Evolutionary conservation across 2,329 filamentous ascomycete species (phyloP).

Genomic region (Cyphellophora attinorum): DNA sequence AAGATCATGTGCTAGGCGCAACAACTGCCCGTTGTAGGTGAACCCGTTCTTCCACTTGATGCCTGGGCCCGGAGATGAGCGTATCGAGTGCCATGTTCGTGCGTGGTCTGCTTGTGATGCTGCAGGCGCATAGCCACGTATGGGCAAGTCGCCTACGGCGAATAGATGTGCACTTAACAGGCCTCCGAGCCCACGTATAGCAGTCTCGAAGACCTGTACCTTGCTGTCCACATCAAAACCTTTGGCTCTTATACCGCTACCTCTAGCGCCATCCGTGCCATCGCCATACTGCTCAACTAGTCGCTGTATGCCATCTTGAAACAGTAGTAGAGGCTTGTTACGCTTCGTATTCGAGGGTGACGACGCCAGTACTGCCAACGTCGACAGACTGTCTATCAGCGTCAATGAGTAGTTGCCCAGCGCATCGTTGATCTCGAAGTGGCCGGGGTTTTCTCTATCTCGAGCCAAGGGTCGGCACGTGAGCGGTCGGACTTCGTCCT

Average conservation of each 20-base stretch:
- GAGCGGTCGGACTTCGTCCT: conserved; percentile 86
- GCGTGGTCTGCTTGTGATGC: conserved; percentile 27
- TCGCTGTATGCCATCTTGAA: conserved; percentile 68
- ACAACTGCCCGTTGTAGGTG: conserved; percentile 76
- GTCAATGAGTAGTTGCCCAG: conserved; percentile 96
- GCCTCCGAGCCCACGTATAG: conserved; percentile 85
- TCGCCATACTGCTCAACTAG: conserved; percentile 82
- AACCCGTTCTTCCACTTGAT: conserved; percentile 71
- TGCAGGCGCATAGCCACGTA: conserved; percentile 60
- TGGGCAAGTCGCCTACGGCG: conserved; percentile 80
- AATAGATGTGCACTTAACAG: conserved; percentile 89
- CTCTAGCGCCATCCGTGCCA: conserved; percentile 58
- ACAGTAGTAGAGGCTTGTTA: conserved; percentile 57
- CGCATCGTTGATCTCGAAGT: conserved; percentile 87
- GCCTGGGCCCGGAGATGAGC: conserved; percentile 11
- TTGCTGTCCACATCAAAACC: conserved; percentile 96
- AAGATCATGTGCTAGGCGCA: conserved; percentile 81
- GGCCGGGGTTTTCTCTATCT: conserved; percentile 66
- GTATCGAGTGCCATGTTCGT: conserved; percentile 29
- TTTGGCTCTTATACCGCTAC: conserved; percentile 60
- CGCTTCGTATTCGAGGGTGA: conserved; percentile 46
- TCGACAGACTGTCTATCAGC: conserved; percentile 88
- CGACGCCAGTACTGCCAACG: conserved; percentile 82
- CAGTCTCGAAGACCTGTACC: conserved; percentile 96
- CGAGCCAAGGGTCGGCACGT: conserved; percentile 76